Evolutionary conservation across 139 green algal genomes (phyloP), one percentile per base, ranked within the genome.

Genomic region (Pseudopediastrum boryanum): DNA sequence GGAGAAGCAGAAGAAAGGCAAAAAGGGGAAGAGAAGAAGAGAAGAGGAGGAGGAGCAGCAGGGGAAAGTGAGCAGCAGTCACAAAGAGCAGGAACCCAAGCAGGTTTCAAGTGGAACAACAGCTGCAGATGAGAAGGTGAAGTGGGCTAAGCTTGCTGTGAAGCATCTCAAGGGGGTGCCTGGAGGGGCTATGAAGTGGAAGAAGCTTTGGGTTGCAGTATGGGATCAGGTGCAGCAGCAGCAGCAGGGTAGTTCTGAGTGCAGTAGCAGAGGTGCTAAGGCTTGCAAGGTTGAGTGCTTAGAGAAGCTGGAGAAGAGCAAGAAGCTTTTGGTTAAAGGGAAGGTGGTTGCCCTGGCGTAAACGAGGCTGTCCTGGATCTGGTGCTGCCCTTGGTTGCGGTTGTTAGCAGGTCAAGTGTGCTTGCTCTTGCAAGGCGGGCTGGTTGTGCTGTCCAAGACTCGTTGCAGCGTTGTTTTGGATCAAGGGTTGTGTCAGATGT

Each of bases 81-180:
- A 12, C 52, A 48, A 51, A n/a, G 12, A 68, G 38, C 35, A 41
- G 8, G 31, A 69, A 41, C 52, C 39, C n/a, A 36, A 68, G 7
- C 27, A 35, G 35, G 16, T 19, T 25, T 23, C 4, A 38, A 35
- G 25, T 38, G 38, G 31, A 25, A 3, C 23, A 54, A 41, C 27
- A 43, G 29, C 44, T 61, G 56, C 72, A 50, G 59, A 35, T 29
- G 31, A 31, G 23, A 73, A 74, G 29, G 74, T 71, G 2, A 81
- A 74, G 36, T 81, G 74, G 74, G 74, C 21, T 5, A 54, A 74
- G 62, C 65, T 81, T 4, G 74, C 74, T 12, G 62, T 74, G 1
- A 19, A 23, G 1, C 13, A 74, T 44, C 46, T 81, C 25, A 36
- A 74, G 39, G 43, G 27, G 25, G 43, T 10, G 33, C 56, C 74